Base-by-base conservation (phyloP, 225 moss, liverwort and hornwort genomes). In the Pseudoscleropodium purum region DNA sequence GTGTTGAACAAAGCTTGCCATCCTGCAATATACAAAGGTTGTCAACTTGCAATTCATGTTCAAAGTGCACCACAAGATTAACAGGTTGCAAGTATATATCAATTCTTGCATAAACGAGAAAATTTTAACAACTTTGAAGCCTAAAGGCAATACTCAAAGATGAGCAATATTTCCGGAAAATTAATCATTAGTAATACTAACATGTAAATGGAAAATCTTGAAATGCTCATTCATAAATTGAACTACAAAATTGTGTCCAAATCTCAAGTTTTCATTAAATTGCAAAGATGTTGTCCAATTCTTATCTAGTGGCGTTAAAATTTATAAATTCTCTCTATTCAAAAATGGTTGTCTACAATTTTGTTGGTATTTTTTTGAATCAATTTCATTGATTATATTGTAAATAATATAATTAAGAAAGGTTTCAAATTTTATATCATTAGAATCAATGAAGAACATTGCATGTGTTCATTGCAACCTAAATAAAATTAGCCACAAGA, bases 161-260 rank as follows among this genome's bases (percentile, higher is more conserved):
- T 75, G 4, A 75, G 47, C 5, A 11, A 75, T 49, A 31, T 1
- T 1, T 47, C 4, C 0, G 0, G 1, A 36, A 47, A 54, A 54
- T 36, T 6, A 5, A 54, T 54, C 8, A 36, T 2, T 54, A 0
- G 8, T 77, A 14, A 13, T 34, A 21, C 0, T 51, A 2, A 51
- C 1, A 5, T 76, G 13, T 13, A 1, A 36, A 34, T 34, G 5
- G 5, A 2, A 76, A 21, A 76, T 34, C 16, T 76, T 33, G 13
- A 2, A 0, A 31, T 75, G 75, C 49, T 17, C 4, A 74, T 74
- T 45, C 9, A 18, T 29, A 45, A 45, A 6, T 0, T 1, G 0
- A 45, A 69, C 23, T n/a, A n/a, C 12, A 68, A 21, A 73, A 6
- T 75, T 75, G 11, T 74, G 29, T 3, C 47, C 11, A 18, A 18